Percentiles rank a stretch among this genome's conserved stretches.
These are phyloP conservation scores for Chlorophyllum brunneum DNA, from an alignment of 768 basidiomycete species.

Conservation along the genomic window DNA sequence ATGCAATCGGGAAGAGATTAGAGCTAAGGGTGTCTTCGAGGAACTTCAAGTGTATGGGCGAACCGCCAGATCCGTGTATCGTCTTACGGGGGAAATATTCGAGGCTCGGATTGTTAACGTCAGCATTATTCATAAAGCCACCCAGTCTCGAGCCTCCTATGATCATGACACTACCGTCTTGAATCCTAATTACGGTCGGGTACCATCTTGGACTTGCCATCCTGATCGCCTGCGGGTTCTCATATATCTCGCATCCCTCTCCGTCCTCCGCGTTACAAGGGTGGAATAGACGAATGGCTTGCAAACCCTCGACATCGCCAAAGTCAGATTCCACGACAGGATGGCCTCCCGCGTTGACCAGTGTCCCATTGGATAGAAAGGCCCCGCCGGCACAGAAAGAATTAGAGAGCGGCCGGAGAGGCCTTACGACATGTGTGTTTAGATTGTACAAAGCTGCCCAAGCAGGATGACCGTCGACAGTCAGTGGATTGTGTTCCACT, in stretches of 20 bases:
- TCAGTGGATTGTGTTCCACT: conserved; percentile 80
- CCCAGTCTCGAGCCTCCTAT: conserved; percentile 79
- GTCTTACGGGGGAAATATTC: conserved; percentile 83
- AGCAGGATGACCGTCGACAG: conserved; percentile 70
- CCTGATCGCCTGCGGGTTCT: conserved; percentile 58
- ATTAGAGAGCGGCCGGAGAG: conserved; percentile 68
- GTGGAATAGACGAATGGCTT: conserved; percentile 67
- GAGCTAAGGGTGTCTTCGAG: conserved; percentile 70
- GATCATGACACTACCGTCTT: conserved; percentile 81
- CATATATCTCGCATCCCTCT: conserved; percentile 56
- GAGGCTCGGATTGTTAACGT: conserved; percentile 76
- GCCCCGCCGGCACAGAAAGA: conserved; percentile 86
- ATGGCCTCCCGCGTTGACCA: conserved; percentile 80
- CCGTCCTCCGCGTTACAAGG: conserved; percentile 53
- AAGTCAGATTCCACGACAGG: conserved; percentile 75
- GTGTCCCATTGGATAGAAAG: conserved; percentile 72
- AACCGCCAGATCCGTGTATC: conserved; percentile 61
- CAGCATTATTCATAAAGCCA: conserved; percentile 83
- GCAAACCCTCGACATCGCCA: conserved; percentile 70
- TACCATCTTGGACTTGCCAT: conserved; percentile 85
- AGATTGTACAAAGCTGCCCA: conserved; percentile 79
- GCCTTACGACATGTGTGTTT: conserved; percentile 53
- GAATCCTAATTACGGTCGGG: conserved; percentile 62
- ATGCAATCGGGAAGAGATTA: conserved; percentile 80
- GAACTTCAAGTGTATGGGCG: conserved; percentile 62